Conservation (phyloP, 1,139 yeast genomes). For the Taphrina betulina region DNA sequence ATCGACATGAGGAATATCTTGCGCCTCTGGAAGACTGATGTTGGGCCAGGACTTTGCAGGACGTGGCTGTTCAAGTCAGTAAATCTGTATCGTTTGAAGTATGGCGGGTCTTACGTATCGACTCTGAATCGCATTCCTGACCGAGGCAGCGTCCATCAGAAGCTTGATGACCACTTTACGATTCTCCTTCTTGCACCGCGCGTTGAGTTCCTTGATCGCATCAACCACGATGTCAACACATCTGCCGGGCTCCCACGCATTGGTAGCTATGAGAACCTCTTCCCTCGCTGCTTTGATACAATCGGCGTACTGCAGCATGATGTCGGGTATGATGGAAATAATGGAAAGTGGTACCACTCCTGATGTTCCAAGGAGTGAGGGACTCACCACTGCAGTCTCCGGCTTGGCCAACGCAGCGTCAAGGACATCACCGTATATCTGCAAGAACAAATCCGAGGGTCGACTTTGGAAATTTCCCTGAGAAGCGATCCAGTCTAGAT, state of each 20-base stretch:
- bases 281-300: slow-evolving; percentile 12
- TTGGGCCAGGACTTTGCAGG: slow-evolving; percentile 20
- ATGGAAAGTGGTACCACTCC: slow-evolving; percentile 21
- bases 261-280: slow-evolving; percentile 17
- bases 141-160: slow-evolving; percentile 18
- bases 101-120: background rate
- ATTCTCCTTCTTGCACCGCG: background rate
- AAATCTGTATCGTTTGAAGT: background rate
- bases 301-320: slow-evolving; percentile 24
- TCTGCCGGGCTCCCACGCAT: slow-evolving; percentile 21
- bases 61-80: slow-evolving; percentile 1
- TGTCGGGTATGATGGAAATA: slow-evolving; percentile 18
- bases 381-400: slow-evolving; percentile 15
- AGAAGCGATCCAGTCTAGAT: slow-evolving; percentile 10
- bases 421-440: slow-evolving; percentile 17
- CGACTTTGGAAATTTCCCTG: slow-evolving; percentile 6
- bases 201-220: slow-evolving; percentile 8
- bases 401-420: slow-evolving; percentile 8
- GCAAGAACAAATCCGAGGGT: slow-evolving; percentile 10
- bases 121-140: slow-evolving; percentile 12
- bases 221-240: slow-evolving; percentile 13
- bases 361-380: slow-evolving; percentile 21
- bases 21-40: slow-evolving; percentile 6
- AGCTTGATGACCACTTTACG: slow-evolving; percentile 5
- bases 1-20: slow-evolving; percentile 12